Base-by-base conservation (phyloP, 805 yeast species). In the Pichia ethanolica region DNA sequence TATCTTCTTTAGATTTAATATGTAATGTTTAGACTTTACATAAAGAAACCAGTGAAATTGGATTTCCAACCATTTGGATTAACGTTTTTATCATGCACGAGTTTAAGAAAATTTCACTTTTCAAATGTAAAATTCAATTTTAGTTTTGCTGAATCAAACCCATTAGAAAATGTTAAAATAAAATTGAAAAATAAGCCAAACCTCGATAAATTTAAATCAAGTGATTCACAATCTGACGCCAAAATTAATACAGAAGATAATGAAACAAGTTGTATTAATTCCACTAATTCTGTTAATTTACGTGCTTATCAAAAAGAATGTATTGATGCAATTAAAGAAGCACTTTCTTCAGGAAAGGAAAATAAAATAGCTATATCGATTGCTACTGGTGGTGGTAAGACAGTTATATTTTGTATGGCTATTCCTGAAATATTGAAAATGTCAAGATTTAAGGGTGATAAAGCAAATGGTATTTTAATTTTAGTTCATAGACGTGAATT, bases 371-470 rank as follows among this genome's bases (percentile, higher is more conserved):
- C 91, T 0, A 89, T 89, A 2, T 84, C 89, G 32, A 64, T 90
- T 37, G 96, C 97, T 12, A 91, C 98, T 0, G 98, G 98, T 0
- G 93, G 96, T 11, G 98, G 98, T 5, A 90, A 90, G 59, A 90
- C 97, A 0, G 88, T 89, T 11, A 81, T 87, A 1, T 85, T 88
- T 60, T 65, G 86, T 0, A 75, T 75, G 54, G 56, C 84, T 39
- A 75, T 85, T 3, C 74, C 78, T 0, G 59, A 67, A 33, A 35
- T 68, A 5, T 59, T 65, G 0, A 40, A 42, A 6, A 54, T 67
- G 35, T 50, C 58, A 5, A 35, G 42, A 8, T 58, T 65, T 4
- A 50, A 61, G 30, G 72, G 75, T 0, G 54, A 58, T 33, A 72
- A 70, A 50, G 43, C 49, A 4, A 50, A 55, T 39, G 59, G 59